These are phyloP conservation scores for Cyberlindnera lachancei DNA, from an alignment of 805 yeast species.

Conservation along the genomic window DNA sequence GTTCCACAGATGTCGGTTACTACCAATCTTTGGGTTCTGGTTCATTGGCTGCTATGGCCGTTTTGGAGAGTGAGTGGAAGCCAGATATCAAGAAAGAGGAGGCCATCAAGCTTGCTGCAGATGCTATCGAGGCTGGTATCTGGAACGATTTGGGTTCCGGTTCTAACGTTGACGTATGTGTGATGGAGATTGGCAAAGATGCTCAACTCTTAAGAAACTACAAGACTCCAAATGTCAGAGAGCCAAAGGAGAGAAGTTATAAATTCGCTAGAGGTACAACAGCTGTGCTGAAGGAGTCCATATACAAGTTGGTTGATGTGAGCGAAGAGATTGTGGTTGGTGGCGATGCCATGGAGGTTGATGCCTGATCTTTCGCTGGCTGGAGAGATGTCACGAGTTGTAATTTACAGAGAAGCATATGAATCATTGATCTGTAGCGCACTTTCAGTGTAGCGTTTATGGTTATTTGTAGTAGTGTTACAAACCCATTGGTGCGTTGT, in stretches of 20 bases:
- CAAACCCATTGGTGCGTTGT: too few relatives aligned
- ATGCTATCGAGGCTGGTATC: conserved; percentile 95
- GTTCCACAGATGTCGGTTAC: conserved; percentile 93
- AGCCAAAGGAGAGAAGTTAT: conserved; percentile 72
- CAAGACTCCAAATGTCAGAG: conserved; percentile 85
- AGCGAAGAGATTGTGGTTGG: conserved; percentile 50
- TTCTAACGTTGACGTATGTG: conserved; percentile 95
- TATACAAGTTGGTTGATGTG: conserved; percentile 59
- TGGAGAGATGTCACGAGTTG: too few relatives aligned
- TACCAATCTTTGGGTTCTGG: conserved; percentile 94
- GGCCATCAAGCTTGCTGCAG: conserved; percentile 85
- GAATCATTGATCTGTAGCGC: too few relatives aligned
- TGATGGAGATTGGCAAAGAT: conserved; percentile 88
- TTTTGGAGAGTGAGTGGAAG: conserved; percentile 83
- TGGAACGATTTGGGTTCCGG: conserved; percentile 99
- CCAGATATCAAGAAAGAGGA: conserved; percentile 74
- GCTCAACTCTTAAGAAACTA: conserved; percentile 82
- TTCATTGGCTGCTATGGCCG: conserved; percentile 97
- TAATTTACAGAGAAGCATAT: too few relatives aligned
- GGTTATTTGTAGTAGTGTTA: too few relatives aligned
- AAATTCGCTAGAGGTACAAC: conserved; percentile 93
- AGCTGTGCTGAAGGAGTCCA: conserved; percentile 63
- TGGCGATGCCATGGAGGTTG: conserved; percentile 46
- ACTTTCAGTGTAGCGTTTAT: too few relatives aligned
- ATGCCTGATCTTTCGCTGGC: too few relatives aligned